Percentiles rank a stretch among this genome's conserved stretches.
phyloP scores from a whole-genome alignment of 345 rosid species.

The Lumnitzera racemosa region DNA sequence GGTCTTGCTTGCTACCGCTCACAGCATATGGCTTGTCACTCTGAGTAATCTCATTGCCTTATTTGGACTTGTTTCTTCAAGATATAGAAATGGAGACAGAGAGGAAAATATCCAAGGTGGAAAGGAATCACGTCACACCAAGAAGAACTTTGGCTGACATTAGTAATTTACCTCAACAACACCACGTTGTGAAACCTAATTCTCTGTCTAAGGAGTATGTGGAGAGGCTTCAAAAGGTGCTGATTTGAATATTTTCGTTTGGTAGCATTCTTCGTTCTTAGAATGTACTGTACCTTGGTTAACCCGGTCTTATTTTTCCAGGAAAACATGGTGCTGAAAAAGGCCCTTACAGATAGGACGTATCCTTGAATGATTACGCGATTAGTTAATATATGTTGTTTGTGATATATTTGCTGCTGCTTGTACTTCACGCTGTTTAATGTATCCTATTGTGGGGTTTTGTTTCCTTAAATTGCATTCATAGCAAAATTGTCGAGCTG shows the following conservation, averaged over 20 bases:
- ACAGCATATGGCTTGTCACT: no score
- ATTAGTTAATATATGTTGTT: background rate
- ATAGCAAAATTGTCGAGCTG: conserved; percentile 51
- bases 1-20: no score
- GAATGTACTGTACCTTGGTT: conserved; percentile 9
- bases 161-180: conserved; percentile 37
- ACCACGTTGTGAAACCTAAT: conserved; percentile 24
- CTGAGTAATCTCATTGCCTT: no score
- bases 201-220: conserved; percentile 23
- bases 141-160: conserved; percentile 51
- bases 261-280: background rate
- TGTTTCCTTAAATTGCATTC: conserved; percentile 7
- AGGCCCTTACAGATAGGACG: conserved; percentile 44
- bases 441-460: conserved; percentile 7
- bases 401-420: background rate
- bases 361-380: conserved; percentile 12
- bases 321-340: conserved; percentile 49
- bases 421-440: background rate
- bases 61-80: background rate
- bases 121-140: conserved; percentile 10
- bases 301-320: conserved; percentile 19
- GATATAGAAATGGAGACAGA: conserved; percentile 24
- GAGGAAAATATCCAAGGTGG: conserved; percentile 20
- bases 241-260: background rate
- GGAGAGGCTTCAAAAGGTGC: conserved; percentile 45